phyloP scores from a whole-genome alignment of 1,284 basidiomycete genomes.

The Mycena citricolor region DNA sequence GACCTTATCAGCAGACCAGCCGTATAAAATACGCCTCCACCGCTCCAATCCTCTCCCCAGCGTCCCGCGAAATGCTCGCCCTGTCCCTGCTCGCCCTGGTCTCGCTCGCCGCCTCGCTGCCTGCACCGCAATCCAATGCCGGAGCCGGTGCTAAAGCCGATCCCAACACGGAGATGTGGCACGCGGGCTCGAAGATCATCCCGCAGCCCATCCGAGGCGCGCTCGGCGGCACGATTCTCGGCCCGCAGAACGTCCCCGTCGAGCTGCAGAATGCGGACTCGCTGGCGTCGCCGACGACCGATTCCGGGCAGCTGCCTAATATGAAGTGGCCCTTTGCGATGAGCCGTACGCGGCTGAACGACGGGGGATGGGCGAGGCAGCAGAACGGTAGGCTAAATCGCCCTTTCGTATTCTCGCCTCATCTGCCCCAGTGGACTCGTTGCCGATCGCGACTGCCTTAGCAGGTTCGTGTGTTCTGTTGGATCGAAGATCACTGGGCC shows the following conservation, averaged over 20 bases:
- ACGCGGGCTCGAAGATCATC: constrained; percentile 20
- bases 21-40: too few species aligned
- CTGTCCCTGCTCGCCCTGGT: too few species aligned
- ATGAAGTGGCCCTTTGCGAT: constrained; percentile 62
- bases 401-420: neutral
- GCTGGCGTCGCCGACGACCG: constrained; percentile 54
- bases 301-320: constrained; percentile 41
- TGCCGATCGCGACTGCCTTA: constrained; percentile 44
- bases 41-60: too few species aligned
- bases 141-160: too few species aligned
- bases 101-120: too few species aligned
- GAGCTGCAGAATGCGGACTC: constrained; percentile 48
- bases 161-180: constrained; percentile 34
- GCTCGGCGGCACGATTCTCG: constrained; percentile 43
- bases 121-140: too few species aligned
- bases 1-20: too few species aligned
- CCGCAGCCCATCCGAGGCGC: constrained; percentile 40
- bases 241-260: constrained; percentile 48
- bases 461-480: constrained; percentile 24
- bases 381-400: constrained; percentile 47
- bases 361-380: constrained; percentile 59
- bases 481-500: neutral
- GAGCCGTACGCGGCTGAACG: constrained; percentile 52
- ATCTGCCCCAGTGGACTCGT: constrained; percentile 32
- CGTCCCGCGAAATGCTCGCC: too few species aligned